Percentiles rank a stretch among this genome's conserved stretches.
Evolutionary conservation across 75 land plant species (phyloP).

Genomic region (Pinus albicaulis): DNA sequence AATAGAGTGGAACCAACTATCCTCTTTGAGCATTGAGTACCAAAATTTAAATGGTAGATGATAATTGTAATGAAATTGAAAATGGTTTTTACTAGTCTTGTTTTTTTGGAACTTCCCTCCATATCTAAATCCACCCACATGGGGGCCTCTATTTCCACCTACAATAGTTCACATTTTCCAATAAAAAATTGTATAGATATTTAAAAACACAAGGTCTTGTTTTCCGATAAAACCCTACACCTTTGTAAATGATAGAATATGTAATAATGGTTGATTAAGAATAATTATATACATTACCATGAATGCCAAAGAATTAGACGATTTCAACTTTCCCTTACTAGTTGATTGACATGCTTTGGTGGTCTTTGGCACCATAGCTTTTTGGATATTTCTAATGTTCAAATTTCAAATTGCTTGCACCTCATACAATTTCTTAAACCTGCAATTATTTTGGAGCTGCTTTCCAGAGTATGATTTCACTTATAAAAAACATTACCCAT

Average conservation of each 20-base stretch:
- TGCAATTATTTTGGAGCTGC: too few species aligned
- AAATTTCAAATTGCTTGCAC: too few species aligned
- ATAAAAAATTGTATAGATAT: too few species aligned
- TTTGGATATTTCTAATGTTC: neutral
- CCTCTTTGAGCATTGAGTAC: neutral
- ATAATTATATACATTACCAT: neutral
- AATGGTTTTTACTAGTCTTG: neutral
- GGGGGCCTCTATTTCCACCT: conserved; percentile 6
- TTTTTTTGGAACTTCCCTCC: neutral
- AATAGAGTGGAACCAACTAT: conserved; percentile 1
- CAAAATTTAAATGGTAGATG: neutral
- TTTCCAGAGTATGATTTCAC: too few species aligned
- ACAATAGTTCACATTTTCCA: neutral
- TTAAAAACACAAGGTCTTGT: too few species aligned
- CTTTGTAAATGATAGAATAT: too few species aligned
- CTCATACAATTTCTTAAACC: too few species aligned
- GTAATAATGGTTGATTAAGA: too few species aligned
- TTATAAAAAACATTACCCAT: too few species aligned
- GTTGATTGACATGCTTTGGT: neutral
- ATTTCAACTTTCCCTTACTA: neutral
- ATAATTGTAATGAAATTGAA: neutral
- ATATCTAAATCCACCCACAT: conserved; percentile 1
- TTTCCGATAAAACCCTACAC: neutral
- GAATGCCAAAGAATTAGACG: neutral
- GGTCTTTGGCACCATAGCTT: neutral